Evolutionary conservation across 225 moss, liverwort and hornwort species (phyloP), one percentile per base, ranked within the genome.

Genomic region (Physcomitrium patens): DNA sequence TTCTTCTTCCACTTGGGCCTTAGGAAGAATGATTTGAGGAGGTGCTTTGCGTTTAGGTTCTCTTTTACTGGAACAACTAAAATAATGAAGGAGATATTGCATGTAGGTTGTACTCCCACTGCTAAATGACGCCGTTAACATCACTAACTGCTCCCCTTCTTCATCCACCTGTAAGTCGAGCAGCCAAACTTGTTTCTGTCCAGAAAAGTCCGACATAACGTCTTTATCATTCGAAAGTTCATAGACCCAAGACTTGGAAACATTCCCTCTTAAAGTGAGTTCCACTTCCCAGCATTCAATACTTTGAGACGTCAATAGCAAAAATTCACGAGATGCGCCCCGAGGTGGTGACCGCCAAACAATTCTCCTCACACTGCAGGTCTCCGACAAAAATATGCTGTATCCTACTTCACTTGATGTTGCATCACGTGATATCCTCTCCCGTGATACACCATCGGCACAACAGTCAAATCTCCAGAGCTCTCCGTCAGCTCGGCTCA

Each of bases 281-380:
- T 86, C 89, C 16, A 93, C 89, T 65, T 86, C 87, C 97, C 97
- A 97, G 81, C 94, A 97, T 81, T 97, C 94, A 17, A 96, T 68
- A 60, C 91, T 86, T 50, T 90, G 84, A 19, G 87, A 86, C 67
- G 97, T 94, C 58, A 97, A 77, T 23, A 97, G 73, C 73, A 97
- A 81, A 12, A 97, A 83, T 74, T 94, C 90, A 17, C 89, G 88
- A 43, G 80, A 63, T 17, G 77, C 77, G 60, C 85, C 73, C 41
- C 79, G 68, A 17, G 91, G 63, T 7, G 80, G 67, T 37, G 86
- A 83, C 55, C 90, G 91, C 97, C 97, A 97, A 37, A 93, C 87
- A n/a, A 91, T 50, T 55, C 88, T 85, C 74, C 91, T 85, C 66
- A 87, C 86, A 68, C 74, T 85, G 23, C 85, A 87, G 74, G 82